Evolutionary conservation across 805 yeast species (phyloP).

Genomic region (Ogataea trehalophila): DNA sequence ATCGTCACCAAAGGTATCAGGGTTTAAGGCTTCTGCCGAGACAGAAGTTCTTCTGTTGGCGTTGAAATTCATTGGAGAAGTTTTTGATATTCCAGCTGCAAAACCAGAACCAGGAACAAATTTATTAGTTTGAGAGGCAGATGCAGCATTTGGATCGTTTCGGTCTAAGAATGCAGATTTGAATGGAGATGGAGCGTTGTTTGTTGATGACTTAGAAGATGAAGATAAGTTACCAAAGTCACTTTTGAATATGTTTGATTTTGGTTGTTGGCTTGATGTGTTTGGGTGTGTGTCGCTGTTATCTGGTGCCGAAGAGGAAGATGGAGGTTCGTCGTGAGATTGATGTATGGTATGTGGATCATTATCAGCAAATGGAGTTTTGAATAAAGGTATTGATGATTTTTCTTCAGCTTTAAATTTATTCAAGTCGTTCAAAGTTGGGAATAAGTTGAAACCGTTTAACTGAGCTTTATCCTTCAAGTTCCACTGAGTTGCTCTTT

Average conservation of each 20-base stretch:
- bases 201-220: slow-evolving; percentile 21
- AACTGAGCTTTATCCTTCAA: slow-evolving; percentile 44
- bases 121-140: neutral
- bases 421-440: slow-evolving; percentile 9
- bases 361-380: slow-evolving; percentile 57
- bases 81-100: slow-evolving; percentile 25
- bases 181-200: slow-evolving; percentile 19
- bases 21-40: slow-evolving; percentile 82
- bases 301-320: neutral
- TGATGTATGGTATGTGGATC: slow-evolving; percentile 53
- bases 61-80: slow-evolving; percentile 58
- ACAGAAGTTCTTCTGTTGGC: slow-evolving; percentile 87
- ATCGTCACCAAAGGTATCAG: slow-evolving; percentile 59
- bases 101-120: slow-evolving; percentile 19
- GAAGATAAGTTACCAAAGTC: slow-evolving; percentile 18
- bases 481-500: slow-evolving; percentile 49
- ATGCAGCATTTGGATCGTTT: slow-evolving; percentile 2
- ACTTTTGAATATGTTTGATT: slow-evolving; percentile 21
- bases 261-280: neutral
- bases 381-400: slow-evolving; percentile 37
- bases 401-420: slow-evolving; percentile 15
- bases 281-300: neutral
- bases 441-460: slow-evolving; percentile 40
- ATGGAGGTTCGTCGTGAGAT: slow-evolving; percentile 22
- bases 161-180: neutral